Evolutionary conservation across 148 eudicot genomes (phyloP).

Genomic region (Rhododendron henanense): DNA sequence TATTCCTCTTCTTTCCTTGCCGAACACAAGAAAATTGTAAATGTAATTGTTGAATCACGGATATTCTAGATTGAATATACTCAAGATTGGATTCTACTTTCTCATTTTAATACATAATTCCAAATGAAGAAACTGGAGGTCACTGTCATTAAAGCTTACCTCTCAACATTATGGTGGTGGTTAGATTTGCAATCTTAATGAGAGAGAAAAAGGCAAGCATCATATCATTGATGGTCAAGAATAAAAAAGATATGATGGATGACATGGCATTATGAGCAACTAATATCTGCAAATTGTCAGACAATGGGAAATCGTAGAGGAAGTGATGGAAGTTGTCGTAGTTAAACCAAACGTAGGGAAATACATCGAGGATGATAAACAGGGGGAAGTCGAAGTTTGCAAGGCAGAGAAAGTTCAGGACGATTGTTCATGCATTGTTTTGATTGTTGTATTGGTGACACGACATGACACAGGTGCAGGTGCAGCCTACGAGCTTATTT

Average conservation of each 20-base stretch:
- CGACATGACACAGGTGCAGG: background rate
- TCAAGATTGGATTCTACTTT: background rate
- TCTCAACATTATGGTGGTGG: background rate
- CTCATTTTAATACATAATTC: background rate
- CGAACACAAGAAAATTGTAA: background rate
- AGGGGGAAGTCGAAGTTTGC: background rate
- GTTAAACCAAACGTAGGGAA: background rate
- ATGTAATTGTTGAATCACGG: background rate
- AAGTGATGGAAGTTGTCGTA: background rate
- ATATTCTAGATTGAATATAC: background rate
- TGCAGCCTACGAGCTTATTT: background rate
- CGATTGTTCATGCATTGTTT: background rate
- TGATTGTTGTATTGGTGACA: background rate
- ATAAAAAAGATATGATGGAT: background rate
- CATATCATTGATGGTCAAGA: background rate
- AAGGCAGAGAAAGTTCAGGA: background rate
- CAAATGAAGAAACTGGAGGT: background rate
- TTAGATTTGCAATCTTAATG: background rate
- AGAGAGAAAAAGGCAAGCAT: background rate
- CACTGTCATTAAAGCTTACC: background rate
- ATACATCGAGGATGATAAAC: background rate
- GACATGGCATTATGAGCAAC: background rate
- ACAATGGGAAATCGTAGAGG: background rate
- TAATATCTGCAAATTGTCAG: background rate
- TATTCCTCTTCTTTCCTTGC: background rate